phyloP scores from a whole-genome alignment of 805 yeast genomes.

The Saturnispora ahearnii region DNA sequence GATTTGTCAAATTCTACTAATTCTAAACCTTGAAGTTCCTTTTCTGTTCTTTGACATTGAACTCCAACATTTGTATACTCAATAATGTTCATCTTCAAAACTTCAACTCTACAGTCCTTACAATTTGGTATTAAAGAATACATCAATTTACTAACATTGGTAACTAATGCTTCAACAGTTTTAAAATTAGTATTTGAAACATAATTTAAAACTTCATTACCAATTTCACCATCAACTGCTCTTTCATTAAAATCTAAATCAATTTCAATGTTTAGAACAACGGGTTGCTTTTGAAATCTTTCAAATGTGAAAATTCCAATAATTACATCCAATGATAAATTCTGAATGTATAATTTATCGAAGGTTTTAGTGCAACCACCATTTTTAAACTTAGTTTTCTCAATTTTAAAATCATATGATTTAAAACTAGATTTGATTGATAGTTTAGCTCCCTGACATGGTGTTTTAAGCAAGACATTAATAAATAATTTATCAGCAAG shows the following conservation, averaged over 20 bases:
- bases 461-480: slow-evolving; percentile 16
- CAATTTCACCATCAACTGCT: slow-evolving; percentile 31
- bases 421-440: slow-evolving; percentile 4
- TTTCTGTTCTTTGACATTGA: slow-evolving; percentile 42
- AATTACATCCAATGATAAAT: slow-evolving; percentile 35
- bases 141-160: slow-evolving; percentile 44
- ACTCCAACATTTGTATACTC: slow-evolving; percentile 88
- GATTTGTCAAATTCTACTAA: slow-evolving; percentile 18
- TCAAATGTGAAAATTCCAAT: slow-evolving; percentile 94
- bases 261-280: slow-evolving; percentile 50
- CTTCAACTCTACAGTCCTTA: slow-evolving; percentile 40
- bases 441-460: slow-evolving; percentile 13
- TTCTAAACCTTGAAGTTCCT: slow-evolving; percentile 27
- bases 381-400: not conserved
- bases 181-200: slow-evolving; percentile 77
- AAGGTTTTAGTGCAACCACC: not conserved
- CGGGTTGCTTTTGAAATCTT: slow-evolving; percentile 70
- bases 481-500: slow-evolving; percentile 22
- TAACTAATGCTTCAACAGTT: slow-evolving; percentile 88
- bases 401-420: slow-evolving; percentile 1
- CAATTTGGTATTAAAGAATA: slow-evolving; percentile 10
- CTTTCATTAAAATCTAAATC: slow-evolving; percentile 18
- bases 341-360: slow-evolving; percentile 2
- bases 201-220: slow-evolving; percentile 43
- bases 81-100: slow-evolving; percentile 82